Base-by-base conservation (phyloP, 345 rosid species). In the Gossypium turneri region DNA sequence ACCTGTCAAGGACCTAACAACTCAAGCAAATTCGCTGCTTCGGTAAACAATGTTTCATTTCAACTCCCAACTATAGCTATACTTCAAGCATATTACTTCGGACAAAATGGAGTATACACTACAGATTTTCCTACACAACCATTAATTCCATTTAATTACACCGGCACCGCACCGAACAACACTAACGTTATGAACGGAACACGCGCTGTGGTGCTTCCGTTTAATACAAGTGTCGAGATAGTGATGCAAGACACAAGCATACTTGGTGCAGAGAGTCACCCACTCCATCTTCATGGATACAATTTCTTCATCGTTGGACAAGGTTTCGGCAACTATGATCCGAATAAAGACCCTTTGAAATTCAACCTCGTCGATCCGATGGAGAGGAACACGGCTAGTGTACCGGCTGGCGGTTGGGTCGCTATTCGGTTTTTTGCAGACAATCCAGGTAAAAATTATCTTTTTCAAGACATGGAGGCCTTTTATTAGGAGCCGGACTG, bases 1-100 rank as follows among this genome's bases (percentile, higher is more conserved):
- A 84, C 83, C 11, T 84, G 89, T 51, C 86, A 82, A 51, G 89
- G 89, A 24, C 89, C 89, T 1, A 81, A 44, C 12, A 76, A 79
- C 2, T 69, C 81, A 15, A 82, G 82, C 62, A 86, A 76, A 66
- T 86, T 86, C 56, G 51, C 86, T 3, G 87, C 89, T 15, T 55
- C 86, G 0, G 55, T 86, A 4, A 86, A 86, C 75, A 86, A 82
- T 41, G 70, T 84, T 27, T 86, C 89, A 7, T 86, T 86, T 55
- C 15, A 3, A 8, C 16, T 86, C 19, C 89, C 89, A 9, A 67
- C 87, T 7, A 53, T 71, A 12, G 86, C 88, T 7, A 57, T 86
- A 13, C 82, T 86, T 60, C 87, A 86, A 72, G 80, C 89, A 27
- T 15, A 81, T 77, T 86, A 67, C 72, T 81, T 48, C 12, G 85